Conservation (phyloP, 2,329 filamentous ascomycete genomes). For the Teratosphaeriaceae sp. region DNA sequence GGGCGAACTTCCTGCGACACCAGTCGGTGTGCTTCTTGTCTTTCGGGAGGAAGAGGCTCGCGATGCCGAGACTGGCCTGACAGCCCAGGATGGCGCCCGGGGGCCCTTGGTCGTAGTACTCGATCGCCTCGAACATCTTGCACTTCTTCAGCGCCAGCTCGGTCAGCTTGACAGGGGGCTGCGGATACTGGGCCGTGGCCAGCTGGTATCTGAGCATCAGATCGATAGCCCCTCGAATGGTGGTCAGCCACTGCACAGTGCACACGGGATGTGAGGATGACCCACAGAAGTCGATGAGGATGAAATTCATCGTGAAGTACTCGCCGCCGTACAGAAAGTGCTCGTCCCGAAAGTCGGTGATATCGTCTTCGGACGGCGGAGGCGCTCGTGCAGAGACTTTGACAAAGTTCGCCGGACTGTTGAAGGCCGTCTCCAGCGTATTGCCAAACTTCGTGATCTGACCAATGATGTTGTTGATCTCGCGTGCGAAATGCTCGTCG, state of each 20-base stretch:
- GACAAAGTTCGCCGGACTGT: constrained; percentile 56
- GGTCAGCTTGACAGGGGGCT: constrained; percentile 48
- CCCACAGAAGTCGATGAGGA: constrained; percentile 71
- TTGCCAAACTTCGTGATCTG: constrained; percentile 46
- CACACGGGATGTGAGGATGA: no score
- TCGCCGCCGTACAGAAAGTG: constrained; percentile 64
- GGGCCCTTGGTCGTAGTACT: constrained; percentile 63
- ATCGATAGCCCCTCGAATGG: constrained; percentile 65
- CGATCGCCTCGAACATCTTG: constrained; percentile 72
- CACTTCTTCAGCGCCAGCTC: constrained; percentile 63
- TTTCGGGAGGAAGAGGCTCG: constrained; percentile 70
- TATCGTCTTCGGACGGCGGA: constrained; percentile 48
- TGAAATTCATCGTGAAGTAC: constrained; percentile 66
- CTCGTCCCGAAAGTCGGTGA: constrained; percentile 66
- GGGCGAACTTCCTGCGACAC: constrained; percentile 71
- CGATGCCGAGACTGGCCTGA: constrained; percentile 70
- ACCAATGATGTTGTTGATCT: constrained; percentile 42
- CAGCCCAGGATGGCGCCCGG: constrained; percentile 64
- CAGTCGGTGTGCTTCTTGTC: constrained; percentile 69
- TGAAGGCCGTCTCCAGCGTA: constrained; percentile 55
- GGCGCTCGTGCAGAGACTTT: constrained; percentile 53
- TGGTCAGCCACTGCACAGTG: no score
- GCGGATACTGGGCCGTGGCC: constrained; percentile 48
- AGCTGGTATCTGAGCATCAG: constrained; percentile 77
- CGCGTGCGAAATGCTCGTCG: constrained; percentile 56